A percentile compares a stretch with the other conserved stretches of the same genome.
Conservation (phyloP, 2,329 filamentous ascomycete species). For the Rhexocercosporidium sp. region DNA sequence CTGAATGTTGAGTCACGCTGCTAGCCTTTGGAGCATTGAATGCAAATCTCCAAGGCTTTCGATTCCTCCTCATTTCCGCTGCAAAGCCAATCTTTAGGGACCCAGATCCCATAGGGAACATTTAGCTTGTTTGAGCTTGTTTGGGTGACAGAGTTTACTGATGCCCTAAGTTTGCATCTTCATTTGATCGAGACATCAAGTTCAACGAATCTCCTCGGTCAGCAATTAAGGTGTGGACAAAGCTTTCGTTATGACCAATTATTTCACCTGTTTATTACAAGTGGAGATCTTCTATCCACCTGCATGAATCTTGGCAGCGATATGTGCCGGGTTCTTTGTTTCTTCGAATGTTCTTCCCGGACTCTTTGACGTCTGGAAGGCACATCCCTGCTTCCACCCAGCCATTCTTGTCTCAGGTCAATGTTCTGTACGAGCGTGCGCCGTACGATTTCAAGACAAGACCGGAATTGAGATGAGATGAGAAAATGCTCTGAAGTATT, state of each 20-base stretch:
- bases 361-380: constrained; percentile 14
- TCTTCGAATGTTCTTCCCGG: background rate
- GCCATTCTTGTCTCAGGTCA: constrained; percentile 6
- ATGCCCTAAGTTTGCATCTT: no score
- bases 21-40: no score
- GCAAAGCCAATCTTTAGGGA: no score
- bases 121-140: no score
- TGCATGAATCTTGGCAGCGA: constrained; percentile 10
- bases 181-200: background rate
- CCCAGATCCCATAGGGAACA: no score
- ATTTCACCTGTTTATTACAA: background rate
- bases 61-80: no score
- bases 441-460: constrained; percentile 3
- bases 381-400: background rate
- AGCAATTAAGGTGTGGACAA: constrained; percentile 13
- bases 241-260: constrained; percentile 8
- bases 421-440: background rate
- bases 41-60: no score
- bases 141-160: no score
- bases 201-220: background rate
- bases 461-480: background rate
- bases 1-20: no score
- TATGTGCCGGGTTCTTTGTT: background rate
- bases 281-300: constrained; percentile 11
- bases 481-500: background rate